Base-by-base conservation (phyloP, 306 rosid genomes). In the Vicia faba region DNA sequence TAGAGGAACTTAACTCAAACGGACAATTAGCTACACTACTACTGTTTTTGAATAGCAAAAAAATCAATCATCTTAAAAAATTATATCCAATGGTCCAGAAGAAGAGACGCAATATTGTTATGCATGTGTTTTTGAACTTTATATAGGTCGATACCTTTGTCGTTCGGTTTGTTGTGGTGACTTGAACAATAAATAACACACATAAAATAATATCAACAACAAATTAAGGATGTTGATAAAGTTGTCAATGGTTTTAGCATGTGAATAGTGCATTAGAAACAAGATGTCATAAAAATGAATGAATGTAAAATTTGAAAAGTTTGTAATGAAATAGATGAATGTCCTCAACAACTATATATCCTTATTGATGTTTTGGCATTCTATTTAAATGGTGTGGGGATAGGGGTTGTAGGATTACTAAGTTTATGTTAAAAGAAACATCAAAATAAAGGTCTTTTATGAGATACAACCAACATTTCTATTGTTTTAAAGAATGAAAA, bases 401-500 rank as follows among this genome's bases (percentile, higher is more conserved):
- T 31, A 43, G 49, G n/a, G 68, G 43, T 49, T 55, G 60, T 28
- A 49, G 72, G 29, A 53, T 70, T 18, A 25, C 20, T 64, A 65
- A 60, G 75, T 70, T 71, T n/a, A 35, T 31, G 66, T 45, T 46
- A 78, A 78, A 54, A 65, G 28, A 55, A n/a, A 36, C 26, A 59
- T 14, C 54, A 65, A 60, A 64, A 66, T 57, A 20, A 19, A 14
- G 20, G 54, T 26, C 61, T 68, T 80, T 80, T 85, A 78, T 82
- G 81, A 80, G 68, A 69, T 73, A 60, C 88, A 86, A 77, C 84
- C 23, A 78, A 78, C 79, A 74, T 69, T 68, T 78, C 50, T 67
- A 35, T 66, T 73, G 78, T 71, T 74, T 81, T 61, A 78, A 73
- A 68, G 83, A 72, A 64, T 71, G 84, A 85, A 75, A 88, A 78